Percentiles rank a stretch among this genome's conserved stretches.
Evolutionary conservation across 2,329 filamentous ascomycete genomes (phyloP).

Genomic region (Claviceps maximensis): DNA sequence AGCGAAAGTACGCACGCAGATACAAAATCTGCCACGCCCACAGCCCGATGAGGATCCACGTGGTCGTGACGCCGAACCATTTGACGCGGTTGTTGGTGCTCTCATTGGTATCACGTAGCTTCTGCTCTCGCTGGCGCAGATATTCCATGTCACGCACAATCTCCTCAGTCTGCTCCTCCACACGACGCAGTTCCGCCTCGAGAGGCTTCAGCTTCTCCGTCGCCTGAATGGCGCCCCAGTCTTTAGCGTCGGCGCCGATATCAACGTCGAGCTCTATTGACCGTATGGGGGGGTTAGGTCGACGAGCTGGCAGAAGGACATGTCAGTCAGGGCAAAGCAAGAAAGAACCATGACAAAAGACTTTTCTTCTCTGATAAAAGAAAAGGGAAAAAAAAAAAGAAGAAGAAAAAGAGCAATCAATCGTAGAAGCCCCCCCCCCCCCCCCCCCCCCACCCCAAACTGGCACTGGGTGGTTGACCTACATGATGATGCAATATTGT

Average conservation of each 20-base stretch:
- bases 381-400: neutral
- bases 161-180: constrained; percentile 82
- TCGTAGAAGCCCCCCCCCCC: too few relatives aligned
- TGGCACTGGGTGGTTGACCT: constrained; percentile 23
- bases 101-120: constrained; percentile 95
- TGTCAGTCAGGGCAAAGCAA: neutral
- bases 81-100: constrained; percentile 98
- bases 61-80: constrained; percentile 93
- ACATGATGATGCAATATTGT: constrained; percentile 54
- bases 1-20: constrained; percentile 88
- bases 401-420: neutral
- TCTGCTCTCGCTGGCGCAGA: constrained; percentile 78
- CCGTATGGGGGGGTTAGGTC: constrained; percentile 42
- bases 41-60: constrained; percentile 75
- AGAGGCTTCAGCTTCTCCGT: constrained; percentile 96
- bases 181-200: constrained; percentile 83
- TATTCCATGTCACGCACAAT: constrained; percentile 95
- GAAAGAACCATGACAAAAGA: neutral
- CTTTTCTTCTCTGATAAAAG: neutral
- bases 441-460: too few relatives aligned
- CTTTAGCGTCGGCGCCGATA: constrained; percentile 91
- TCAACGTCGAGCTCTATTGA: constrained; percentile 87
- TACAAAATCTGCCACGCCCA: constrained; percentile 98
- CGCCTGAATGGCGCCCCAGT: constrained; percentile 93
- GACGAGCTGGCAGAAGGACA: constrained; percentile 17